These are phyloP conservation scores for Coniosporium apollinis DNA, from an alignment of 495 filamentous ascomycete species.

Conservation along the genomic window DNA sequence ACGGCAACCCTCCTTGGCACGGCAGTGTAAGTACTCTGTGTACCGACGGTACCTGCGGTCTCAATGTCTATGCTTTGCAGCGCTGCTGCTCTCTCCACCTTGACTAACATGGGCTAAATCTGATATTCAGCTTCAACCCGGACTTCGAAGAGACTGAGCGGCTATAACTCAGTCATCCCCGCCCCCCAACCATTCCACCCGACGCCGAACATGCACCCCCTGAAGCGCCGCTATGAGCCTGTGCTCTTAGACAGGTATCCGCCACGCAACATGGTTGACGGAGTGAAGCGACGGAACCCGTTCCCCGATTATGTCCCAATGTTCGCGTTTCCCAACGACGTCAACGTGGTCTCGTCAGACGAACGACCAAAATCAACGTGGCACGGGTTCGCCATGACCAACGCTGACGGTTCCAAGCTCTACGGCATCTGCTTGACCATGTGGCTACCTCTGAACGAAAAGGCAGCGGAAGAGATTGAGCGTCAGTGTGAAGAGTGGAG, in stretches of 20 bases:
- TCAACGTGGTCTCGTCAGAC: slow-evolving; percentile 88
- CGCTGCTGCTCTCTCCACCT: no score
- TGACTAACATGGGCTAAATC: no score
- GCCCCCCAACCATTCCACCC: slow-evolving; percentile 76
- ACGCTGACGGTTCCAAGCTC: slow-evolving; percentile 73
- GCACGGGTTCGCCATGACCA: slow-evolving; percentile 98
- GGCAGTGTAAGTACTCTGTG: slow-evolving; percentile 45
- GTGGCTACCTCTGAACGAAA: slow-evolving; percentile 73
- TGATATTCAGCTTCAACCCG: slow-evolving; percentile 71
- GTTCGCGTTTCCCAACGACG: slow-evolving; percentile 98
- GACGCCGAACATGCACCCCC: slow-evolving; percentile 84
- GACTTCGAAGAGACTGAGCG: slow-evolving; percentile 77
- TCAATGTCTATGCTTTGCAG: slow-evolving; percentile 6
- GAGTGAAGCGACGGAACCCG: slow-evolving; percentile 59
- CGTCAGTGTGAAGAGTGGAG: slow-evolving; percentile 88
- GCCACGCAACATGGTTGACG: slow-evolving; percentile 64
- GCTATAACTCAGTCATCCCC: slow-evolving; percentile 96
- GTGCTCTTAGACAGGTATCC: slow-evolving; percentile 89
- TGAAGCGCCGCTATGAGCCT: slow-evolving; percentile 86
- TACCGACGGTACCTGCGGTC: slow-evolving; percentile 3
- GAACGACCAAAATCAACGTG: slow-evolving; percentile 85
- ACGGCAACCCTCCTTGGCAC: slow-evolving; percentile 61
- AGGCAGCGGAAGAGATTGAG: slow-evolving; percentile 76
- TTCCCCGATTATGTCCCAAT: slow-evolving; percentile 98
- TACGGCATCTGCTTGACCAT: slow-evolving; percentile 85